These are phyloP conservation scores for Cladosporium sp. DNA, from an alignment of 2,329 filamentous ascomycete genomes.

Conservation along the genomic window DNA sequence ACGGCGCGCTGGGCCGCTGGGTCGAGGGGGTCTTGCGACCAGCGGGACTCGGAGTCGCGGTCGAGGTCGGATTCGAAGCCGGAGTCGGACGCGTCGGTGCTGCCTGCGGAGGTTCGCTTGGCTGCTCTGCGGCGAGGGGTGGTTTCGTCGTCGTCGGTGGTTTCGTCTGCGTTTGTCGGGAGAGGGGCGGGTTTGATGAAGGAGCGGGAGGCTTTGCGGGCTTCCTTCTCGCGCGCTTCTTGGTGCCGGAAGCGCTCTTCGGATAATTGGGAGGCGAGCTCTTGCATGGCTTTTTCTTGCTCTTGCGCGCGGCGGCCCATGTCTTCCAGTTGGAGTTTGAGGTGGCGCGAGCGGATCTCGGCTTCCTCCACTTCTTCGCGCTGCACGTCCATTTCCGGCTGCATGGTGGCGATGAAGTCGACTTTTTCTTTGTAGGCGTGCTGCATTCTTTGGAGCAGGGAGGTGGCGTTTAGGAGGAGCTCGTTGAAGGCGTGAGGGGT, in stretches of 20 bases:
- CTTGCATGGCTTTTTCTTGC: constrained; percentile 53
- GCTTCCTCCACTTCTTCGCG: constrained; percentile 59
- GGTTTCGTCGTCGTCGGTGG: constrained; percentile 19
- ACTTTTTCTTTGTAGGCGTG: constrained; percentile 51
- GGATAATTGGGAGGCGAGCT: constrained; percentile 45
- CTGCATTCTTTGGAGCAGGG: constrained; percentile 52
- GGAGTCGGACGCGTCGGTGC: constrained; percentile 47
- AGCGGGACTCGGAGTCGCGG: constrained; percentile 38
- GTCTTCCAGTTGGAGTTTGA: constrained; percentile 58
- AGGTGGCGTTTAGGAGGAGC: constrained; percentile 53
- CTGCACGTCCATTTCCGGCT: constrained; percentile 53
- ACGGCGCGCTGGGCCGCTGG: constrained; percentile 43
- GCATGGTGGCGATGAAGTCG: constrained; percentile 46
- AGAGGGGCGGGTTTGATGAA: constrained; percentile 16
- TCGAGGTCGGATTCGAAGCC: constrained; percentile 57
- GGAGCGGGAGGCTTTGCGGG: constrained; percentile 28
- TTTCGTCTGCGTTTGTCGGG: constrained; percentile 17
- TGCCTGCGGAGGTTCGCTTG: constrained; percentile 27
- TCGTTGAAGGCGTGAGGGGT: constrained; percentile 53
- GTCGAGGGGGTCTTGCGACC: constrained; percentile 2
- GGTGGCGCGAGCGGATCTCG: constrained; percentile 51
- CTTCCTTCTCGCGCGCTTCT: constrained; percentile 35
- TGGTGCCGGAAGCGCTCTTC: constrained; percentile 29
- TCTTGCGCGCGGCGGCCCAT: constrained; percentile 53
- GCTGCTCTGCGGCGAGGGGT: constrained; percentile 9